Evolutionary conservation across 2,329 filamentous ascomycete genomes (phyloP).

Genomic region (Paecilomyces formosus): DNA sequence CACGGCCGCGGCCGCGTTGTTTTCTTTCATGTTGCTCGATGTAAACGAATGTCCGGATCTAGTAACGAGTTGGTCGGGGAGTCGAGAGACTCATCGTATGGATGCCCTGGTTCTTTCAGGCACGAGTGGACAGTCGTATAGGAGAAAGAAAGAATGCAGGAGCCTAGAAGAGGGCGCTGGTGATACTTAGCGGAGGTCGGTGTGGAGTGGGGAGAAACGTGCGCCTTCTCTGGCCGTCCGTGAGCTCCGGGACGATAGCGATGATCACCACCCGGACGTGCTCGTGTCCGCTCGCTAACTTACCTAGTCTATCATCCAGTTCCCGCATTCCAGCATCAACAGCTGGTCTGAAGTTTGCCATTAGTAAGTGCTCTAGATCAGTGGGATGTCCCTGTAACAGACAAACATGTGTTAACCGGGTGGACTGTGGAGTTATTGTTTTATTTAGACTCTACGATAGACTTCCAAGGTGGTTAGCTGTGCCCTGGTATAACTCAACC

Average conservation of each 20-base stretch:
- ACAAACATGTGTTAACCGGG: not conserved
- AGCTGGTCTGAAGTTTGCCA: not conserved
- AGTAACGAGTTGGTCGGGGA: not conserved
- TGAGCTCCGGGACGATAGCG: not conserved
- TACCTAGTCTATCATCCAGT: not conserved
- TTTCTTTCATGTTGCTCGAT: conserved; percentile 11
- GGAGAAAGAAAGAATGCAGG: not conserved
- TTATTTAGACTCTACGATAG: not conserved
- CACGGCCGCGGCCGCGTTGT: conserved; percentile 4
- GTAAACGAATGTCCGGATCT: not conserved
- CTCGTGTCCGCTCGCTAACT: not conserved
- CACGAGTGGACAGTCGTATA: not conserved
- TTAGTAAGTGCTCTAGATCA: not conserved
- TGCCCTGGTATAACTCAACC: not conserved
- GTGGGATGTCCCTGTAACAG: not conserved
- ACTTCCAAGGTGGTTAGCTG: not conserved
- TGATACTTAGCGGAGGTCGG: not conserved
- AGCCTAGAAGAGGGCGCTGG: not conserved
- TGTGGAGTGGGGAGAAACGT: not conserved
- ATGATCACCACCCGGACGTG: not conserved
- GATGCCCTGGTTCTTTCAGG: not conserved
- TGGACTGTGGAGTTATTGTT: not conserved
- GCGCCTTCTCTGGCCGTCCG: not conserved
- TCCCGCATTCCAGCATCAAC: not conserved
- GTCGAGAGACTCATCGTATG: not conserved